These are phyloP conservation scores for Podaxis sp. DNA, from an alignment of 768 basidiomycete species.

Conservation along the genomic window DNA sequence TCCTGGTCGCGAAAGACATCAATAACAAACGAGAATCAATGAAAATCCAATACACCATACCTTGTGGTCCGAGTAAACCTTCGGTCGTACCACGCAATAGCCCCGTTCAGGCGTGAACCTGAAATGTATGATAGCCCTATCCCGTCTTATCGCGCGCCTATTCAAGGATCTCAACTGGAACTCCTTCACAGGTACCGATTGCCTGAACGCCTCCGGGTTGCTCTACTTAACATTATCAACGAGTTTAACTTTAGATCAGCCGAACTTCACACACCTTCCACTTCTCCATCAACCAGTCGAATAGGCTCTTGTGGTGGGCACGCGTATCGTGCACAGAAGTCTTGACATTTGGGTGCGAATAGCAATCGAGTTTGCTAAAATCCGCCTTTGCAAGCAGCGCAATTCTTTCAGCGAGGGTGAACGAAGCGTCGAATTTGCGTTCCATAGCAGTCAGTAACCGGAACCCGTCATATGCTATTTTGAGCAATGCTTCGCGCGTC, in stretches of 20 bases:
- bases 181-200: neutral
- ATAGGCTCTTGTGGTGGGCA: neutral
- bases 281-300: conserved; percentile 1
- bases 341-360: conserved; percentile 5
- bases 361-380: conserved; percentile 13
- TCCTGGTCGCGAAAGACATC: neutral
- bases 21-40: neutral
- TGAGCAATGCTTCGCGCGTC: neutral
- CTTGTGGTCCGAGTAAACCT: conserved; percentile 7
- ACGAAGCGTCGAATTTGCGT: neutral
- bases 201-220: neutral
- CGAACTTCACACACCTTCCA: neutral
- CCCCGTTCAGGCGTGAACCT: neutral
- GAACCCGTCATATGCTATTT: conserved; percentile 2
- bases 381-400: neutral
- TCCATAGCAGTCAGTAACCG: neutral
- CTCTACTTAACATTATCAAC: neutral
- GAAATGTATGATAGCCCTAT: conserved; percentile 9
- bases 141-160: neutral
- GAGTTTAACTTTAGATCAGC: neutral
- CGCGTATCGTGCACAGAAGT: neutral
- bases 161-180: neutral
- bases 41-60: neutral
- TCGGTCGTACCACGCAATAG: neutral
- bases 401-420: neutral